Evolutionary conservation across 2,329 filamentous ascomycete genomes (phyloP).

Genomic region (Aquanectria penicillioides): DNA sequence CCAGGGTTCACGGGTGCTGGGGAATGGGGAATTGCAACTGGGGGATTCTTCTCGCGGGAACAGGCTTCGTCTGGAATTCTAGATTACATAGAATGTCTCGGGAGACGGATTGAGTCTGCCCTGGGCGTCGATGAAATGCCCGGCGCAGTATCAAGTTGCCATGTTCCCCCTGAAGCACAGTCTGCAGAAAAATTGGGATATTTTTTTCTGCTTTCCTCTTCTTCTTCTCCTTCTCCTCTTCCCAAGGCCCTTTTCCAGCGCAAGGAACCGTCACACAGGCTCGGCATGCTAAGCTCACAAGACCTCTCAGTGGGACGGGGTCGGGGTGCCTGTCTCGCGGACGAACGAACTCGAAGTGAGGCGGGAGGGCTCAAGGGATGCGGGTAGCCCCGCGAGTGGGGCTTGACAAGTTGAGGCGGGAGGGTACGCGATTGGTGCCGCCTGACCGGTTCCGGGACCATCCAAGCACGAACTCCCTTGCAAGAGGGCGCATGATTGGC

Average conservation of each 20-base stretch:
- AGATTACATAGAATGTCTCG: too few relatives aligned
- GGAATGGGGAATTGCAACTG: conserved; percentile 17
- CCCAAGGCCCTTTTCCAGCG: too few relatives aligned
- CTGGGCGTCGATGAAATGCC: too few relatives aligned
- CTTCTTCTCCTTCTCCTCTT: too few relatives aligned
- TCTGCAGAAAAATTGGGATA: too few relatives aligned
- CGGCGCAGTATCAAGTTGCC: too few relatives aligned
- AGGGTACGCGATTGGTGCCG: conserved; percentile 44
- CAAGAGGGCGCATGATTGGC: conserved; percentile 33
- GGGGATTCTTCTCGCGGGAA: conserved; percentile 8
- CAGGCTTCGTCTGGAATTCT: not conserved
- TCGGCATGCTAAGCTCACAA: conserved; percentile 7
- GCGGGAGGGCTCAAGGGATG: conserved; percentile 41
- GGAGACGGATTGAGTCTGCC: too few relatives aligned
- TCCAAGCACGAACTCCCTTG: conserved; percentile 33
- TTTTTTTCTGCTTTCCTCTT: too few relatives aligned
- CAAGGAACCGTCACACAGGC: too few relatives aligned
- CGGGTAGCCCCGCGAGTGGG: conserved; percentile 43
- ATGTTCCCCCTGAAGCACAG: too few relatives aligned
- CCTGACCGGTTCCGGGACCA: conserved; percentile 40
- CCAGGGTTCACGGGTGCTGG: conserved; percentile 26
- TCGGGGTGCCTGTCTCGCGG: conserved; percentile 30
- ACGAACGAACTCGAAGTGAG: conserved; percentile 33
- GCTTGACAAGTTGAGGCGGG: conserved; percentile 37
- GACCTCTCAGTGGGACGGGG: conserved; percentile 23